Percentiles rank a stretch among this genome's conserved stretches.
Evolutionary conservation across 129 eudicot genomes (phyloP).

Genomic region (Tagetes erecta): DNA sequence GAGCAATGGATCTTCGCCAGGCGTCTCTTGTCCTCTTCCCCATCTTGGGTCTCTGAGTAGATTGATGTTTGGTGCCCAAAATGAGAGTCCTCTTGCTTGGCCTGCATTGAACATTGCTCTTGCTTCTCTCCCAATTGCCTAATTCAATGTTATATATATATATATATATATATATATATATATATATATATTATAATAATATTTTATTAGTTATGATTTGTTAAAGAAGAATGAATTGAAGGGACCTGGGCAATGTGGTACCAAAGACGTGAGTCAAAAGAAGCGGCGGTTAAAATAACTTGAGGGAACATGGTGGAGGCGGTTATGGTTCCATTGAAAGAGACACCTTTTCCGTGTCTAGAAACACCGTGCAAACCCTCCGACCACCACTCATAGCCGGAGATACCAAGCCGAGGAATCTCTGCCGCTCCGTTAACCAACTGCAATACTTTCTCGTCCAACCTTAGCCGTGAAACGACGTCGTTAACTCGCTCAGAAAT

Average conservation of each 20-base stretch:
- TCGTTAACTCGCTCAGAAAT: constrained; percentile 47
- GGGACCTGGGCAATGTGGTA: constrained; percentile 72
- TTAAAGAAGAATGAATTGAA: not conserved
- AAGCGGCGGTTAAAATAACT: constrained; percentile 67
- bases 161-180: too few species aligned
- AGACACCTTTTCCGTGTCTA: constrained; percentile 50
- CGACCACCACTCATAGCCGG: constrained; percentile 90
- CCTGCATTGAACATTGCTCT: constrained; percentile 67
- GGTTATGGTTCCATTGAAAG: constrained; percentile 40
- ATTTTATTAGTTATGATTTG: too few species aligned
- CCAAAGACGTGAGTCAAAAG: constrained; percentile 72
- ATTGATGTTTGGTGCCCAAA: constrained; percentile 82
- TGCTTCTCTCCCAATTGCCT: constrained; percentile 79
- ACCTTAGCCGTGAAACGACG: constrained; percentile 59
- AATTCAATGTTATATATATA: not conserved
- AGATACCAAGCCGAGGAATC: constrained; percentile 69
- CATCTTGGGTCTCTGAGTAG: constrained; percentile 75
- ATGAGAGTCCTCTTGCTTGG: constrained; percentile 71
- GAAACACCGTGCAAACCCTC: constrained; percentile 86
- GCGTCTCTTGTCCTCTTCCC: constrained; percentile 88
- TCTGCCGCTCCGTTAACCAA: constrained; percentile 67
- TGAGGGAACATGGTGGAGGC: constrained; percentile 83
- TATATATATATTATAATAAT: too few species aligned
- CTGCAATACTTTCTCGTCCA: constrained; percentile 74
- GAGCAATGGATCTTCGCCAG: constrained; percentile 73